Conservation (phyloP, 805 yeast species). For the Wickerhamomyces alni region DNA sequence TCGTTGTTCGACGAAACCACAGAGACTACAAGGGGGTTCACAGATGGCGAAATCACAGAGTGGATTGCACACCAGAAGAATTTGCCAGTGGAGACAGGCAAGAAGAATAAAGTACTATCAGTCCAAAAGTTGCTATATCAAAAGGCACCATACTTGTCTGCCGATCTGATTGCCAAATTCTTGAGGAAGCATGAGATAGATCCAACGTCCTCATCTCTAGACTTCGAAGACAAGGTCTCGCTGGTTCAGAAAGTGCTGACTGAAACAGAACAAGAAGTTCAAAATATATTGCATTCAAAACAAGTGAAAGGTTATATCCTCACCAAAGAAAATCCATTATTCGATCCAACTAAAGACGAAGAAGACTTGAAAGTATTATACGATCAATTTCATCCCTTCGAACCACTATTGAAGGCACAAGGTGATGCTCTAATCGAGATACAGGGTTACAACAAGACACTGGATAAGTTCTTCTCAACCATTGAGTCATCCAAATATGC, state of each 20-base stretch:
- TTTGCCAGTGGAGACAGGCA: conserved; percentile 14
- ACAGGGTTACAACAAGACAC: conserved; percentile 70
- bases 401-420: conserved; percentile 37
- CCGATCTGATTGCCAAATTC: conserved; percentile 65
- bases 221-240: conserved; percentile 21
- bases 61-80: conserved; percentile 22
- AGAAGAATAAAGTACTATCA: conserved; percentile 44
- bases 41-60: conserved; percentile 14
- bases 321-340: conserved; percentile 50
- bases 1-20: conserved; percentile 32
- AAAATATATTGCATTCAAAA: conserved; percentile 28
- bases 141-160: conserved; percentile 67
- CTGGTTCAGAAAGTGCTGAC: conserved; percentile 38
- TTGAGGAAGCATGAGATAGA: conserved; percentile 42
- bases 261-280: conserved; percentile 39
- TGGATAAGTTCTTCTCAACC: conserved; percentile 81
- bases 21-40: conserved; percentile 4
- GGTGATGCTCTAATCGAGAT: conserved; percentile 36
- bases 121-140: conserved; percentile 66
- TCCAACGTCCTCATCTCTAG: conserved; percentile 34
- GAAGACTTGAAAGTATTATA: conserved; percentile 43
- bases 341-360: conserved; percentile 32
- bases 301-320: conserved; percentile 56
- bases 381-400: conserved; percentile 68
- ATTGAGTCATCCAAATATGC: conserved; percentile 78